These are phyloP conservation scores for Isatis lusitanica DNA, from an alignment of 441 rosid genomes.

Conservation along the genomic window DNA sequence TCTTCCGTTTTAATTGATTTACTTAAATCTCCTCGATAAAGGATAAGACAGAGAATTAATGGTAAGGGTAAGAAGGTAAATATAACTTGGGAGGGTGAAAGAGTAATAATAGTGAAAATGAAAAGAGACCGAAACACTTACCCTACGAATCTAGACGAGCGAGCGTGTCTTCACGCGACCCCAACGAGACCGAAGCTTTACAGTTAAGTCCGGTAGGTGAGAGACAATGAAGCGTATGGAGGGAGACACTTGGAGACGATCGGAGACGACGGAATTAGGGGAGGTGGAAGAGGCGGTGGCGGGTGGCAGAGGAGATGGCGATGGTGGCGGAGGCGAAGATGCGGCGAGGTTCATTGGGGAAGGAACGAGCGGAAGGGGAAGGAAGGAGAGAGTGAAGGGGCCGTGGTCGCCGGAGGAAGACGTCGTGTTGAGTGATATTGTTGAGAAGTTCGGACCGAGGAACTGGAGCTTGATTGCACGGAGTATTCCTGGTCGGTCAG, in stretches of 20 bases:
- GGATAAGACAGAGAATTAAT: not conserved
- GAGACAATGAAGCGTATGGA: constrained; percentile 26
- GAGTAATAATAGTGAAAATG: not conserved
- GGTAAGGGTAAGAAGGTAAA: constrained; percentile 12
- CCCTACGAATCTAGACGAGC: constrained; percentile 29
- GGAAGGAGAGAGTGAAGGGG: constrained; percentile 59
- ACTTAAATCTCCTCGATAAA: not conserved
- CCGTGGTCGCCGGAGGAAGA: constrained; percentile 88
- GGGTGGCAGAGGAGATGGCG: constrained; percentile 22
- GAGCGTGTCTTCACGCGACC: constrained; percentile 32
- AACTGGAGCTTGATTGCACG: constrained; percentile 85
- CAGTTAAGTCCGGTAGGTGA: constrained; percentile 40
- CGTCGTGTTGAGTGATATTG: constrained; percentile 59
- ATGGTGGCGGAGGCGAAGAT: constrained; percentile 31
- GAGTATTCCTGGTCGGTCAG: constrained; percentile 75
- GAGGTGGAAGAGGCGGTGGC: constrained; percentile 30
- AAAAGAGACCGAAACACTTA: constrained; percentile 22
- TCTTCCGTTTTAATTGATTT: constrained; percentile 25
- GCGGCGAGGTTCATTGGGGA: constrained; percentile 24
- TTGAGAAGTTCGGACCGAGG: constrained; percentile 66
- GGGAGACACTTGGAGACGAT: constrained; percentile 14
- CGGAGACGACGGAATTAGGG: constrained; percentile 34
- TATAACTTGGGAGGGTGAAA: constrained; percentile 16
- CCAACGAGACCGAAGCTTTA: constrained; percentile 29
- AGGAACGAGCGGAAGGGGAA: constrained; percentile 35